Conservation (phyloP, 352 stramenopile genomes). For the Phytophthora nicotianae region DNA sequence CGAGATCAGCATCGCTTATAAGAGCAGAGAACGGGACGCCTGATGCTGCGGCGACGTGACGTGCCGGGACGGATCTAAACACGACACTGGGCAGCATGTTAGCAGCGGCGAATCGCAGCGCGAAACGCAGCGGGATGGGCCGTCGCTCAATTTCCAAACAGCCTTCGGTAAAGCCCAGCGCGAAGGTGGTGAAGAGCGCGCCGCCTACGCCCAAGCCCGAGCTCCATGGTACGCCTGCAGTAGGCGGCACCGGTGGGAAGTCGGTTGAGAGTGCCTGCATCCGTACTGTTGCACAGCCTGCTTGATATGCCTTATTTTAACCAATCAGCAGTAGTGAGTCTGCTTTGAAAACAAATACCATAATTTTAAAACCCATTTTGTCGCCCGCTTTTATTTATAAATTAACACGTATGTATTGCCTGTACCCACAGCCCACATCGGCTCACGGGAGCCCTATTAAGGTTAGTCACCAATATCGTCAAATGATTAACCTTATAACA, state of each 20-base stretch:
- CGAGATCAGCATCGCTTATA: conserved; percentile 20
- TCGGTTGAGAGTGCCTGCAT: conserved; percentile 12
- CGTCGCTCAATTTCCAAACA: conserved; percentile 60
- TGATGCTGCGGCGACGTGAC: conserved; percentile 49
- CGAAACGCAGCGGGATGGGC: conserved; percentile 75
- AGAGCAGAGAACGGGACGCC: conserved; percentile 40
- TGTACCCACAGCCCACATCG: no score
- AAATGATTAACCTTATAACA: no score
- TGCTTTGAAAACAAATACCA: no score
- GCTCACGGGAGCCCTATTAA: no score
- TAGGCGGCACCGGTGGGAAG: conserved; percentile 12
- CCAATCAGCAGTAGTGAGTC: no score
- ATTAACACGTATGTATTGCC: no score
- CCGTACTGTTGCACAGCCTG: no score
- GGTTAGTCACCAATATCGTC: no score
- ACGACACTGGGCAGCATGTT: conserved; percentile 72
- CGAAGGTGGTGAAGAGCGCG: conserved; percentile 37
- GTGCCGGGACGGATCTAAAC: conserved; percentile 54
- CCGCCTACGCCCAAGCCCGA: conserved; percentile 17
- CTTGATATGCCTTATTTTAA: no score
- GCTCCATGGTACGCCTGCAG: conserved; percentile 2
- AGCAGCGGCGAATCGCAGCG: conserved; percentile 52
- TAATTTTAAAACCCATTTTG: no score
- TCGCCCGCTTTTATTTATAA: no score
- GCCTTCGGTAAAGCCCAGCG: conserved; percentile 67